phyloP scores from a whole-genome alignment of 1,139 yeast species.

The Lodderomyces margitis region DNA sequence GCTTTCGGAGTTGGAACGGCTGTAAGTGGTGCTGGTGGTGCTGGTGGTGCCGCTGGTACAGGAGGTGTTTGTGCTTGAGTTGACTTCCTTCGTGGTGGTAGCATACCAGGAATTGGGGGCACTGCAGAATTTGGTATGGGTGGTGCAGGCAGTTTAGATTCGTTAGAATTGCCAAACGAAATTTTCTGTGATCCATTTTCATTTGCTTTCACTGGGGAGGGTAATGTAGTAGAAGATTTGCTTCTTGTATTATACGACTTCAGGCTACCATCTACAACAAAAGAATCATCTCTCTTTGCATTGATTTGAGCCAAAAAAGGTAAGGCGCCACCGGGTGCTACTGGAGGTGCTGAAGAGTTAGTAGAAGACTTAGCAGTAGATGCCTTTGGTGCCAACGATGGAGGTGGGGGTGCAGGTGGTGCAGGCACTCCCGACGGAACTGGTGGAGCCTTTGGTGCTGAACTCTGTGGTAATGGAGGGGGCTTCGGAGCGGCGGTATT shows the following conservation, averaged over 20 bases:
- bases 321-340: slow-evolving; percentile 28
- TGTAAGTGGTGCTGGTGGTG: slow-evolving; percentile 10
- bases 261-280: slow-evolving; percentile 33
- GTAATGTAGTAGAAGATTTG: slow-evolving; percentile 10
- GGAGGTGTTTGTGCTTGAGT: slow-evolving; percentile 5
- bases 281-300: slow-evolving; percentile 35
- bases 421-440: slow-evolving; percentile 9
- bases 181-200: neutral
- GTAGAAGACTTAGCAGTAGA: slow-evolving; percentile 10
- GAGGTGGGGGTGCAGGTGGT: slow-evolving; percentile 15
- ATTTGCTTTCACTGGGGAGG: neutral
- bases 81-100: slow-evolving; percentile 5
- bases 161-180: neutral
- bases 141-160: slow-evolving; percentile 5
- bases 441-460: slow-evolving; percentile 16
- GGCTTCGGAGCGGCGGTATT: slow-evolving; percentile 10
- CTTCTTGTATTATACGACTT: slow-evolving; percentile 18
- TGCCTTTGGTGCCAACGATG: slow-evolving; percentile 19
- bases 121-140: slow-evolving; percentile 5
- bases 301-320: slow-evolving; percentile 46
- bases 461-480: slow-evolving; percentile 13
- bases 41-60: slow-evolving; percentile 5
- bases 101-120: slow-evolving; percentile 7
- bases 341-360: slow-evolving; percentile 13
- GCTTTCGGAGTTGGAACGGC: slow-evolving; percentile 10